These are phyloP conservation scores for Melaleuca alternifolia DNA, from an alignment of 345 rosid species.

Conservation along the genomic window DNA sequence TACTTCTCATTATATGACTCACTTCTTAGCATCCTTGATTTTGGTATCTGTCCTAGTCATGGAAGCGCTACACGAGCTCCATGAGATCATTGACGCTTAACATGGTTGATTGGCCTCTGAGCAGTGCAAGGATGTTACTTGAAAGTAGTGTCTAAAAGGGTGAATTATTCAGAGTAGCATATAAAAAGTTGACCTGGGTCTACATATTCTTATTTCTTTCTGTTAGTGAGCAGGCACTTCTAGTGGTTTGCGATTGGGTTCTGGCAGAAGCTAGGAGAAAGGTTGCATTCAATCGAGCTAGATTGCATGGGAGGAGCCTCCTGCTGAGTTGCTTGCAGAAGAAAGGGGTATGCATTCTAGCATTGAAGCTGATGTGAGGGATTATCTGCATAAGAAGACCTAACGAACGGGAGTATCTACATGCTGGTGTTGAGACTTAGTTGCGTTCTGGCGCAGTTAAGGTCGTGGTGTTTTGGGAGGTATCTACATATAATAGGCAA, in stretches of 20 bases:
- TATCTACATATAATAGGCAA: conserved; percentile 81
- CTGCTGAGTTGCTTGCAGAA: conserved; percentile 81
- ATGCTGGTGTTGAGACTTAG: conserved; percentile 62
- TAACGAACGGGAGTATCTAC: conserved; percentile 52
- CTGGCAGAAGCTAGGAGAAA: conserved; percentile 78
- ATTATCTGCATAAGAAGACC: conserved; percentile 69
- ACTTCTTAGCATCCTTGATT: too few relatives aligned
- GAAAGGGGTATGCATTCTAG: conserved; percentile 85
- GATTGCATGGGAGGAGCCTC: conserved; percentile 87
- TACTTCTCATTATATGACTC: too few relatives aligned
- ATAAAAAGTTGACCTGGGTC: background rate
- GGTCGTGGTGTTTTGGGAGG: conserved; percentile 97
- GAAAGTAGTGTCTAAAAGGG: too few relatives aligned
- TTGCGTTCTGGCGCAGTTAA: conserved; percentile 82
- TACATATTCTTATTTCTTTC: background rate
- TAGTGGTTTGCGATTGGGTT: conserved; percentile 87
- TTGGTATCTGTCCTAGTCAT: background rate
- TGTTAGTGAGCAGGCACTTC: conserved; percentile 44
- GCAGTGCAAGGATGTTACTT: too few relatives aligned
- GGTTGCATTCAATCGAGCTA: conserved; percentile 81
- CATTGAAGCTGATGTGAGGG: conserved; percentile 69
- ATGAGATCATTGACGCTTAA: background rate
- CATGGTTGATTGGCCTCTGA: too few relatives aligned
- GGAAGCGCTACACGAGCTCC: background rate
- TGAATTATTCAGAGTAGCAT: too few relatives aligned